Evolutionary conservation across 1,284 basidiomycete species (phyloP).

Genomic region (Ceratobasidium sp.): DNA sequence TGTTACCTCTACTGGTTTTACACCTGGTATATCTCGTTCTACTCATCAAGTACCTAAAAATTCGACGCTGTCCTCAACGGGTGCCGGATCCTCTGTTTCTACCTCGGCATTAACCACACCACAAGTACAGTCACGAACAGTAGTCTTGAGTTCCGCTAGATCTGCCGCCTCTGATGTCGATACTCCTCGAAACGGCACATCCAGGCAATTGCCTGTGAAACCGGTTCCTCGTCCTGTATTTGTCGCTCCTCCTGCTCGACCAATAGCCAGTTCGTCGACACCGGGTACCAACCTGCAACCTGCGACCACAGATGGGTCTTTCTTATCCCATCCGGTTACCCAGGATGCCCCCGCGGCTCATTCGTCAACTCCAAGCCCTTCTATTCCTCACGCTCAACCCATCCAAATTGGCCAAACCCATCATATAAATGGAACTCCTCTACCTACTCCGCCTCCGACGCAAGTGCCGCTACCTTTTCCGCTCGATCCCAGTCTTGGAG

Average conservation of each 20-base stretch:
- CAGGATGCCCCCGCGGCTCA: neutral
- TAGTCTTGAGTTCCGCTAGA: neutral
- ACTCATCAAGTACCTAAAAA: neutral
- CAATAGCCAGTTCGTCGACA: neutral
- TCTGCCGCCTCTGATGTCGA: neutral
- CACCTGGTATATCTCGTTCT: slow-evolving; percentile 14
- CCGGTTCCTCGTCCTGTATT: slow-evolving; percentile 19
- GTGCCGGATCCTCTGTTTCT: neutral
- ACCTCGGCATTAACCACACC: neutral
- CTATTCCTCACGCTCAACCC: neutral
- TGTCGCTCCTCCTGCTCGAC: neutral
- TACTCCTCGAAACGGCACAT: neutral
- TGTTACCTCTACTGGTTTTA: neutral
- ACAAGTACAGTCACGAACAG: neutral
- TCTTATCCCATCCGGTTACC: neutral
- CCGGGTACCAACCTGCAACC: neutral
- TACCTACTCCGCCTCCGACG: neutral
- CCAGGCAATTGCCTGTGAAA: neutral
- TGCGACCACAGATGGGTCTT: neutral
- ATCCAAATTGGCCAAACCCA: neutral
- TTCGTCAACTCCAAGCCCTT: neutral
- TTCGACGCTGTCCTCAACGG: no score
- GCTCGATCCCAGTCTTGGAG: slow-evolving; percentile 15
- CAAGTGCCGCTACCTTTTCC: neutral
- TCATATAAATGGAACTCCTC: neutral